Evolutionary conservation across 805 yeast species (phyloP), one percentile per base, ranked within the genome.

Genomic region (Wickerhamiella australiensis): DNA sequence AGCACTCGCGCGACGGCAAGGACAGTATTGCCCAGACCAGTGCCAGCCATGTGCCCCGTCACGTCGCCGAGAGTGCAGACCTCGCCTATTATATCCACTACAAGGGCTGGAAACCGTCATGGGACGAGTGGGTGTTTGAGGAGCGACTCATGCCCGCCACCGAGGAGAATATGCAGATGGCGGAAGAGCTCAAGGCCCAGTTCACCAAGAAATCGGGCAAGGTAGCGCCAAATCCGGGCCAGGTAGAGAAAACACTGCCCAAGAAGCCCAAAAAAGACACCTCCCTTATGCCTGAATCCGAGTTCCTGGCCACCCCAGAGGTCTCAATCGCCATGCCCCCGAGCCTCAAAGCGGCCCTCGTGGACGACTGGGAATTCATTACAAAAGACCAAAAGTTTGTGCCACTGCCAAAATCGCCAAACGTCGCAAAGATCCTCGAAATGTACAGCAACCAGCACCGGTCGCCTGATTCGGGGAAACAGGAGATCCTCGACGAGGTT

Each of bases 101-200:
- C 65, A 82, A 81, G 57, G 97, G 98, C 2, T 90, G 98, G 98
- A 90, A 88, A 60, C 66, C 80, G 15, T 79, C 87, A 52, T 90
- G 96, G 95, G 97, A 90, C 62, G 98, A 90, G 64, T 90, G 98
- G 98, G 90, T 90, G 1, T 74, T 76, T 1, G 64, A 66, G 6
- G 79, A 77, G 36, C 68, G 97, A 31, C 74, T 90, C 5, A 68
- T 85, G 59, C 81, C 78, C 54, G 72, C 71, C 60, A 82, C 74
- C 46, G 80, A 77, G 26, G 94, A 82, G 55, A 86, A 83, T 59
- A 57, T 82, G 48, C 68, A 72, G 45, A 65, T 77, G 46, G 85
- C 81, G 63, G 76, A 78, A 55, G 79, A 76, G 53, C 65, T 85
- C 42, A 46, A 46, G 43, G 33, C 26, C 27, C 43, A 46, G 37